phyloP scores from a whole-genome alignment of 106 monocot genomes.

The Dioscorea alata region DNA sequence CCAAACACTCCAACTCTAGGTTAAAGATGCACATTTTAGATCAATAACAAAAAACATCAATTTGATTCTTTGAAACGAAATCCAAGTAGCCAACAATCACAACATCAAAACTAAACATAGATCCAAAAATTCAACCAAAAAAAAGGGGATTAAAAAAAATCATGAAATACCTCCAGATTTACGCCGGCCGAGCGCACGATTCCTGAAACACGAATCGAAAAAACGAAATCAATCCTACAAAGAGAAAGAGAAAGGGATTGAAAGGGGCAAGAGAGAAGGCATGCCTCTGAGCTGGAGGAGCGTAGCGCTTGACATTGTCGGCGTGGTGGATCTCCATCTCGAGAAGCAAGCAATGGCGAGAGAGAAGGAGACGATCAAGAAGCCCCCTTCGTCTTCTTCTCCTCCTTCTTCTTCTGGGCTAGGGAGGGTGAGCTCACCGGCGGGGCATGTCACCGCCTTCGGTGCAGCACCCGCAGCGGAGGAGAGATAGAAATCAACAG shows the following conservation, averaged over 20 bases:
- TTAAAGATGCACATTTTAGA: background rate
- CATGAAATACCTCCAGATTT: slow-evolving; percentile 34
- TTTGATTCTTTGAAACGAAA: background rate
- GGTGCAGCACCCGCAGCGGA: background rate
- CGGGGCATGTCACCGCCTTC: background rate
- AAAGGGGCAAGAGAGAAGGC: background rate
- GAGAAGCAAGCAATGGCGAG: too few relatives aligned
- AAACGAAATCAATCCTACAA: background rate
- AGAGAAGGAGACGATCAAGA: background rate
- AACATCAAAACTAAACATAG: background rate
- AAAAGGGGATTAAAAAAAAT: background rate
- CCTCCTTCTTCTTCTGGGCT: background rate
- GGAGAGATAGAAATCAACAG: background rate
- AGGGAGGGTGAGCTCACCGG: too few relatives aligned
- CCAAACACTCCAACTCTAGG: background rate
- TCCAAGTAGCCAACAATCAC: background rate
- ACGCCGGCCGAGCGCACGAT: slow-evolving; percentile 37
- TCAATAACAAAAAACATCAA: background rate
- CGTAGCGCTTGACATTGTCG: slow-evolving; percentile 35
- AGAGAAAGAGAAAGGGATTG: background rate
- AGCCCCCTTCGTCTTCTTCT: background rate
- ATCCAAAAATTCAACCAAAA: slow-evolving; percentile 1
- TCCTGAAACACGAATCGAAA: slow-evolving; percentile 22
- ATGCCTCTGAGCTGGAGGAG: slow-evolving; percentile 42
- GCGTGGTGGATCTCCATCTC: slow-evolving; percentile 39